phyloP scores from a whole-genome alignment of 192 early-diverging fungal genomes.

The Coemansia sp. region DNA sequence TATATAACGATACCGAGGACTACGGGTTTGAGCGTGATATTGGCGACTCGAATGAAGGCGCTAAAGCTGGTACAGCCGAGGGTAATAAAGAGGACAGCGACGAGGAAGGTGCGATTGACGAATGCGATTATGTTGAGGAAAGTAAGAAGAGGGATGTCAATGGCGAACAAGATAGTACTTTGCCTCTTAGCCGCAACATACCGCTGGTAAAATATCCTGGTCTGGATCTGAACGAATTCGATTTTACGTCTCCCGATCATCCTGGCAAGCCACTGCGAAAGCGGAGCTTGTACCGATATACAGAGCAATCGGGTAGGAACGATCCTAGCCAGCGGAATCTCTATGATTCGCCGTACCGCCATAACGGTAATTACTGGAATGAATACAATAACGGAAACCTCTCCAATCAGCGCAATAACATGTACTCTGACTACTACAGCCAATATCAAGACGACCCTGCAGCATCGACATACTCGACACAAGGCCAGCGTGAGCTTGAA shows the following conservation, averaged over 20 bases:
- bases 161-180: background rate
- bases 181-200: slow-evolving; percentile 8
- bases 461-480: background rate
- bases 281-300: background rate
- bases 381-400: background rate
- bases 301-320: background rate
- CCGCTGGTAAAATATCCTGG: slow-evolving; percentile 43
- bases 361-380: background rate
- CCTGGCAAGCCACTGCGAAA: slow-evolving; percentile 26
- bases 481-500: background rate
- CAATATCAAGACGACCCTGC: background rate
- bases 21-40: slow-evolving; percentile 6
- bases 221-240: slow-evolving; percentile 33
- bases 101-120: slow-evolving; percentile 36
- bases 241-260: slow-evolving; percentile 19
- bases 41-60: background rate
- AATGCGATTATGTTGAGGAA: slow-evolving; percentile 6
- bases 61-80: background rate
- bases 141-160: background rate
- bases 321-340: background rate
- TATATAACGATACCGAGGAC: slow-evolving; percentile 31
- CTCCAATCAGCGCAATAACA: background rate
- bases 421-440: slow-evolving; percentile 9
- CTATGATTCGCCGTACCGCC: background rate
- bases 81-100: slow-evolving; percentile 13